phyloP scores from a whole-genome alignment of 148 eudicot genomes.

The Hydrangea macrophylla region DNA sequence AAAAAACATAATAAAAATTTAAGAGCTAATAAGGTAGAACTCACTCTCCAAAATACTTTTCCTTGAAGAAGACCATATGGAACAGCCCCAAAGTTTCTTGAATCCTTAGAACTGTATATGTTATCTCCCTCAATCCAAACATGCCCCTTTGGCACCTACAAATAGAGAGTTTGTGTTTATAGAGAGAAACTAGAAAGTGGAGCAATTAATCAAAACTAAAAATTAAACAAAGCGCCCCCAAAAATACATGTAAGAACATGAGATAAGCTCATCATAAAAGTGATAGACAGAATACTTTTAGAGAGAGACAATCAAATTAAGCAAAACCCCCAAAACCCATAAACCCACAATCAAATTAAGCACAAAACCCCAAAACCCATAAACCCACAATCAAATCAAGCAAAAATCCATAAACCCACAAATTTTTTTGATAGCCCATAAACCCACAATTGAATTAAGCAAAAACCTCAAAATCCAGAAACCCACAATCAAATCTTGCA shows the following conservation, averaged over 20 bases:
- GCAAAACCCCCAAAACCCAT: not conserved
- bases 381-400: not conserved
- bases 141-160: slow-evolving; percentile 83
- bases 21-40: slow-evolving; percentile 9
- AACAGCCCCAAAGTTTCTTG: slow-evolving; percentile 72
- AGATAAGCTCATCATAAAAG: no score
- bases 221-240: no score
- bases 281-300: no score
- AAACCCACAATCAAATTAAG: not conserved
- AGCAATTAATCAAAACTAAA: no score
- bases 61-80: slow-evolving; percentile 60
- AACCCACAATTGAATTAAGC: not conserved
- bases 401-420: not conserved
- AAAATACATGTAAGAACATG: no score
- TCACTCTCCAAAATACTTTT: slow-evolving; percentile 63
- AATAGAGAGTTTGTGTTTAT: not conserved
- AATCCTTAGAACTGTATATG: slow-evolving; percentile 52
- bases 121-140: slow-evolving; percentile 90
- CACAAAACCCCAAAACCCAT: not conserved
- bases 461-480: no score
- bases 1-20: not conserved
- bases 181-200: no score
- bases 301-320: not conserved
- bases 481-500: no score
- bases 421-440: no score